phyloP scores from a whole-genome alignment of 371 early-diverging fungal genomes.

The Syncephalastrum racemosum region DNA sequence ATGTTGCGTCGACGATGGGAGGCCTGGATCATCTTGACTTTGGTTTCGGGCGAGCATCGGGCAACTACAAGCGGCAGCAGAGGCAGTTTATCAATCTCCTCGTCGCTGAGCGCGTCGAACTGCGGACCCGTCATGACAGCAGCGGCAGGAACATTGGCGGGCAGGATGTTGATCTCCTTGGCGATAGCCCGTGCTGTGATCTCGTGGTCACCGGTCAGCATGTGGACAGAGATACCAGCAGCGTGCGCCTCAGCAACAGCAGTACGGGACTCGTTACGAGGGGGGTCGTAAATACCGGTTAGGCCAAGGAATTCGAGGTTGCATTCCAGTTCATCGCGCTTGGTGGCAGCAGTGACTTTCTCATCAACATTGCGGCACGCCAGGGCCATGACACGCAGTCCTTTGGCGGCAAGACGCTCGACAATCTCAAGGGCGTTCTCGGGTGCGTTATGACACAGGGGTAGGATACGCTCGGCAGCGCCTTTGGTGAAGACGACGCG shows the following conservation, averaged over 20 bases:
- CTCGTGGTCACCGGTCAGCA: slow-evolving; percentile 94
- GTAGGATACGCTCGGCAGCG: slow-evolving; percentile 55
- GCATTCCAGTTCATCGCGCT: slow-evolving; percentile 58
- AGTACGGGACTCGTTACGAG: slow-evolving; percentile 65
- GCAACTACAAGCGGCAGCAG: slow-evolving; percentile 89
- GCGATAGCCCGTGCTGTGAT: slow-evolving; percentile 90
- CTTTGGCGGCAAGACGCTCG: slow-evolving; percentile 29
- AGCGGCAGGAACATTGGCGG: slow-evolving; percentile 32
- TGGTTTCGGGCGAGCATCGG: slow-evolving; percentile 90
- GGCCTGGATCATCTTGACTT: slow-evolving; percentile 91
- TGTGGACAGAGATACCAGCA: slow-evolving; percentile 91
- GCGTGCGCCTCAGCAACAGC: slow-evolving; percentile 82
- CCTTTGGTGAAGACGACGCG: slow-evolving; percentile 64
- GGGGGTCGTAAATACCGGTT: slow-evolving; percentile 90
- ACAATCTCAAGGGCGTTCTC: slow-evolving; percentile 24
- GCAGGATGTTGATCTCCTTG: slow-evolving; percentile 80
- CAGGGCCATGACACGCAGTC: slow-evolving; percentile 57
- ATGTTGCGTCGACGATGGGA: slow-evolving; percentile 71
- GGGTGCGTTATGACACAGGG: slow-evolving; percentile 16
- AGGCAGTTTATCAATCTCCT: slow-evolving; percentile 67
- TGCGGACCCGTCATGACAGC: slow-evolving; percentile 77
- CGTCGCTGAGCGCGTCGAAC: slow-evolving; percentile 79
- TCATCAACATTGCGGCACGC: slow-evolving; percentile 45
- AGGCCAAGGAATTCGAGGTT: slow-evolving; percentile 81
- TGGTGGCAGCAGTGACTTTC: slow-evolving; percentile 30